Percentiles rank a stretch among this genome's conserved stretches.
Evolutionary conservation across 169 alveolate species (phyloP).

Genomic region (Plasmodium ovale): DNA sequence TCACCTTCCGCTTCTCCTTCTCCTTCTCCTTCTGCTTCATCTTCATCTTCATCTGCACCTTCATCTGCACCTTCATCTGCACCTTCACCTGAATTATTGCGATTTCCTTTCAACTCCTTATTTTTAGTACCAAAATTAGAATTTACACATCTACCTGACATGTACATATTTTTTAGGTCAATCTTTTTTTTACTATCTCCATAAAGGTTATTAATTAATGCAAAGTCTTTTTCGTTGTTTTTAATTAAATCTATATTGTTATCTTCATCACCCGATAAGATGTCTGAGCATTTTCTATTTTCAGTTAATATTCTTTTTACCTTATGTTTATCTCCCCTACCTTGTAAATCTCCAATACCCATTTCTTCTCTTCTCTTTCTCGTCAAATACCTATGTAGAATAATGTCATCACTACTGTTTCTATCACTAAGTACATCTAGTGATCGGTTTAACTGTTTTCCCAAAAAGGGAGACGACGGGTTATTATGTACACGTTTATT

Average conservation of each 20-base stretch:
- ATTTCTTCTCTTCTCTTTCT: conserved; percentile 20
- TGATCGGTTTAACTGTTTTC: not conserved
- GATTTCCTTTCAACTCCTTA: not conserved
- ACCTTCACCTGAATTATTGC: not conserved
- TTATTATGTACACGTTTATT: not conserved
- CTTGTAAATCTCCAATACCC: no score
- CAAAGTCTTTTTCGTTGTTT: not conserved
- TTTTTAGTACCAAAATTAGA: not conserved
- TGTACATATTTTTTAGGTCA: not conserved
- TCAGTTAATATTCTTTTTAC: no score
- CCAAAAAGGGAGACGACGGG: not conserved
- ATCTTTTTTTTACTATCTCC: conserved; percentile 8
- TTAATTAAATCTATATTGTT: no score
- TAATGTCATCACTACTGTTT: conserved; percentile 20
- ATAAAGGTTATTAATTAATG: not conserved
- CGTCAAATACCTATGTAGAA: conserved; percentile 3
- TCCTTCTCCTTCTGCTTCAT: not conserved
- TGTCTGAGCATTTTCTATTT: no score
- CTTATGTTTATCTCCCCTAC: no score
- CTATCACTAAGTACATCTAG: conserved; percentile 1
- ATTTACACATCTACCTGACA: not conserved
- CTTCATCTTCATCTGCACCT: not conserved
- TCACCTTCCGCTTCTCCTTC: not conserved
- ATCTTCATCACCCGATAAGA: no score
- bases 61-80: not conserved